Conservation (phyloP, 2,329 filamentous ascomycete species). For the Rhynchosporium graminicola region DNA sequence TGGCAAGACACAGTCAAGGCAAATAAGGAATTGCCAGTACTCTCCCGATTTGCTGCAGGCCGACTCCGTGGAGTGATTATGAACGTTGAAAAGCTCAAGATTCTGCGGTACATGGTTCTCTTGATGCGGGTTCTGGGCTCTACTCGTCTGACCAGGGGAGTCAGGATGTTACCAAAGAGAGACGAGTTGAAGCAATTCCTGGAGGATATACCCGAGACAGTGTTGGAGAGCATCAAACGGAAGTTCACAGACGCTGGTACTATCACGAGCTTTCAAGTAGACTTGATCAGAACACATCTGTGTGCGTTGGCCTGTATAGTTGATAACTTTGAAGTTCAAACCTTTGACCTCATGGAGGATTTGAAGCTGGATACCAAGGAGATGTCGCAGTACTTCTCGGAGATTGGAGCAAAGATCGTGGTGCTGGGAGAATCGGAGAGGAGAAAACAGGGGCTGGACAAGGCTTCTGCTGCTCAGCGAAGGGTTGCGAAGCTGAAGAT, state of each 20-base stretch:
- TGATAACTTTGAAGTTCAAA: conserved; percentile 73
- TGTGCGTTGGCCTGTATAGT: conserved; percentile 70
- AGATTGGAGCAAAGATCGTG: conserved; percentile 69
- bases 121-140: conserved; percentile 55
- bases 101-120: conserved; percentile 61
- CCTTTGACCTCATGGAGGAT: conserved; percentile 69
- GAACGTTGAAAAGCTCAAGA: conserved; percentile 54
- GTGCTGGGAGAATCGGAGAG: conserved; percentile 49
- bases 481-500: conserved; percentile 71
- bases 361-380: conserved; percentile 70
- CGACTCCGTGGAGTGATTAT: conserved; percentile 56
- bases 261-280: conserved; percentile 70
- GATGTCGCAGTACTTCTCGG: conserved; percentile 71
- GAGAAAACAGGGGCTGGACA: conserved; percentile 57
- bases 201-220: conserved; percentile 57
- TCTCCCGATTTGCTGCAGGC: conserved; percentile 64
- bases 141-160: conserved; percentile 47
- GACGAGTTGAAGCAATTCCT: conserved; percentile 62
- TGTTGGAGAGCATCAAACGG: conserved; percentile 67
- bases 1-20: conserved; percentile 70
- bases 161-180: conserved; percentile 56
- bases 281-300: conserved; percentile 73
- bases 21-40: conserved; percentile 56
- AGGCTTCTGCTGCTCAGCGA: conserved; percentile 60
- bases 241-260: conserved; percentile 66